Conservation (phyloP, 2,329 filamentous ascomycete genomes). For the Sphaerulina populicola region DNA sequence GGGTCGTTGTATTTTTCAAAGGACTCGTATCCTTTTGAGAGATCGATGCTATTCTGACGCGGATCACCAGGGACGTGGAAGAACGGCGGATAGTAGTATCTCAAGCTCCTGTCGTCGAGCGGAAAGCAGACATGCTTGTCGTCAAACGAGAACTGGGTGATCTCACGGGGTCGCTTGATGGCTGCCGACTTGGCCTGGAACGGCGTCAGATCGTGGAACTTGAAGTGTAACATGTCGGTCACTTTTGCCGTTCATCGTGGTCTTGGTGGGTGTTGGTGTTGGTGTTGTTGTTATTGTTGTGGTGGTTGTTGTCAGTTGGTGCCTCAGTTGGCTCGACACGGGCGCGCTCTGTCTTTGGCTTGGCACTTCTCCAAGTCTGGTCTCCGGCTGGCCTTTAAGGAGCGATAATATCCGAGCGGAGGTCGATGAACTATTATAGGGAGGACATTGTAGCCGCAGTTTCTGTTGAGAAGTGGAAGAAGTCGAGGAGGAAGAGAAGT, state of each 20-base stretch:
- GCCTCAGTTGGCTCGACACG: no score
- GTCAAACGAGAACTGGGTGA: conserved; percentile 90
- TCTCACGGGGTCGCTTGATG: conserved; percentile 73
- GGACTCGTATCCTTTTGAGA: conserved; percentile 70
- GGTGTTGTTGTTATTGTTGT: not conserved
- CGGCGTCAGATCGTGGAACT: conserved; percentile 60
- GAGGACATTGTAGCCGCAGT: no score
- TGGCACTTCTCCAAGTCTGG: no score
- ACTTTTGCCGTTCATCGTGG: not conserved
- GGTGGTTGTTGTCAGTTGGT: no score
- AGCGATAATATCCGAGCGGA: no score
- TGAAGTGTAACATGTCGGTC: conserved; percentile 39
- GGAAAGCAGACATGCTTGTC: conserved; percentile 67
- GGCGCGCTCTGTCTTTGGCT: no score
- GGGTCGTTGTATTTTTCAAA: conserved; percentile 74
- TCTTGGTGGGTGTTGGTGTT: not conserved
- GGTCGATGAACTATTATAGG: no score
- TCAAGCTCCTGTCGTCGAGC: conserved; percentile 62
- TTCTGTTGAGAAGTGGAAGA: no score
- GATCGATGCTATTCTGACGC: conserved; percentile 50
- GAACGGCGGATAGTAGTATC: conserved; percentile 48
- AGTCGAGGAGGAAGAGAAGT: no score
- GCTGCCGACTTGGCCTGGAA: conserved; percentile 61
- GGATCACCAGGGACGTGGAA: conserved; percentile 23
- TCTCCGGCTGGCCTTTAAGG: no score